A percentile compares a stretch with the other conserved stretches of the same genome.
Conservation (phyloP, 345 rosid species). For the Arabidopsis thaliana region TAIR10.1 NC_003070.9:5134501-5135000, state of each 20-base stretch:
- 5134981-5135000: neutral
- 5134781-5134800: too few relatives aligned
- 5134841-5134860: constrained; percentile 45
- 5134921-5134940: constrained; percentile 14
- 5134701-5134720: too few relatives aligned
- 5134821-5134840: neutral
- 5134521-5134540: constrained; percentile 29
- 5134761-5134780: too few relatives aligned
- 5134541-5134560: constrained; percentile 7
- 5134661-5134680: too few relatives aligned
- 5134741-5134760: too few relatives aligned
- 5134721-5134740: too few relatives aligned
- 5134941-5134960: neutral
- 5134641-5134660: too few relatives aligned
- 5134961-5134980: neutral
- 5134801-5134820: neutral
- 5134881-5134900: constrained; percentile 27
- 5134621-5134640: neutral
- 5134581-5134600: neutral
- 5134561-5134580: neutral
- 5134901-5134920: constrained; percentile 13
- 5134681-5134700: too few relatives aligned
- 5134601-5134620: neutral
- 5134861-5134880: constrained; percentile 56
- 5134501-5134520: neutral